Conservation (phyloP, 106 monocot genomes). For the Platanthera zijinensis region DNA sequence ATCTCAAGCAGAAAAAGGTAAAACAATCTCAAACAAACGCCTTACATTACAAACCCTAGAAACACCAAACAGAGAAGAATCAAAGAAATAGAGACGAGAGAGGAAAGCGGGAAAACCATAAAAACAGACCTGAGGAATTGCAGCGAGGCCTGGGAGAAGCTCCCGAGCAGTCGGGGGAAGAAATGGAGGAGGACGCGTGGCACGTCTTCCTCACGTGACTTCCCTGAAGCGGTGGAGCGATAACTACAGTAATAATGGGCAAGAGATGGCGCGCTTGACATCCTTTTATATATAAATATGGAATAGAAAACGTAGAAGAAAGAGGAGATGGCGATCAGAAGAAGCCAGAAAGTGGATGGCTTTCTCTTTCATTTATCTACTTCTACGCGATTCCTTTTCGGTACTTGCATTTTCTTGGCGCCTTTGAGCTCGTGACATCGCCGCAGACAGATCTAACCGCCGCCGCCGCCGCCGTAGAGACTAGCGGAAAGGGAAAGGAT, state of each 20-base stretch:
- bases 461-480: background rate
- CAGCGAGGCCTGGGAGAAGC: background rate
- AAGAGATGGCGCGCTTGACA: conserved; percentile 7
- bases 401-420: background rate
- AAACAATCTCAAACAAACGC: background rate
- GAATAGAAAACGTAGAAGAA: background rate
- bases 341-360: background rate
- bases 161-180: background rate
- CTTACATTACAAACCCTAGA: background rate
- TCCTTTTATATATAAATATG: background rate
- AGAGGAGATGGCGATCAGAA: background rate
- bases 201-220: background rate
- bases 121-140: conserved; percentile 5
- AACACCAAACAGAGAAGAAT: background rate
- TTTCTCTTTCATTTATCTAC: background rate
- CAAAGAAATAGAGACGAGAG: background rate
- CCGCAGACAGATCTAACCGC: background rate
- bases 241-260: background rate
- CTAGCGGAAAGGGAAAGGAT: background rate
- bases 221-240: background rate
- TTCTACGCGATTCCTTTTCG: background rate
- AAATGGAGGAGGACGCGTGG: conserved; percentile 5
- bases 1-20: background rate
- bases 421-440: background rate
- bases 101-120: background rate